phyloP scores from a whole-genome alignment of 768 basidiomycete genomes.

The Termitomyces sp. region DNA sequence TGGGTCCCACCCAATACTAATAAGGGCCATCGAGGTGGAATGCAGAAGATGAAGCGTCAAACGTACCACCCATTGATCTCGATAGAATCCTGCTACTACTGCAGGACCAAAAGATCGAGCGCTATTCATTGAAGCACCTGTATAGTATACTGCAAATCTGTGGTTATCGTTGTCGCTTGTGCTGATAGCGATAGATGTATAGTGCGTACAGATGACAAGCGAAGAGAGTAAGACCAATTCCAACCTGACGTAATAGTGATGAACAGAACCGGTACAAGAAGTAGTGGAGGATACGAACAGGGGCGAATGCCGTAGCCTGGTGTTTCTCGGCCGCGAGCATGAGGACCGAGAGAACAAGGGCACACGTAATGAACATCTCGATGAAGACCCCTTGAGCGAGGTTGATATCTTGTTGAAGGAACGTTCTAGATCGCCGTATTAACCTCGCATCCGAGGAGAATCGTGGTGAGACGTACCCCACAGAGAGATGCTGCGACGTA shows the following conservation, averaged over 20 bases:
- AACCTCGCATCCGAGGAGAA: constrained; percentile 4
- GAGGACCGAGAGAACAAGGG: constrained; percentile 56
- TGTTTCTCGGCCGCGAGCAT: constrained; percentile 75
- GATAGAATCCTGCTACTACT: constrained; percentile 54
- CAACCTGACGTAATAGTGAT: constrained; percentile 32
- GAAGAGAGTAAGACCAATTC: constrained; percentile 63
- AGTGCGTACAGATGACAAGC: constrained; percentile 49
- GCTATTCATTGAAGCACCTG: constrained; percentile 64
- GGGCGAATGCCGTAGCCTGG: constrained; percentile 57
- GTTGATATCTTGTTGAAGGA: constrained; percentile 40
- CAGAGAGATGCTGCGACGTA: constrained; percentile 47
- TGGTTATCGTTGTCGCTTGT: background rate
- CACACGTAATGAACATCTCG: constrained; percentile 64
- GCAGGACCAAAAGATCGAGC: constrained; percentile 70
- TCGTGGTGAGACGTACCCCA: constrained; percentile 36
- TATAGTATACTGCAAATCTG: constrained; percentile 58
- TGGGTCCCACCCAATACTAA: constrained; percentile 70
- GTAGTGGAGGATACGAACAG: constrained; percentile 29
- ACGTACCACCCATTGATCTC: constrained; percentile 59
- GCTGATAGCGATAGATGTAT: background rate
- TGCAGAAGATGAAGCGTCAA: background rate
- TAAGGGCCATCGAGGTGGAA: constrained; percentile 1
- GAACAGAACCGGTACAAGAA: background rate
- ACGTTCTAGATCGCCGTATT: constrained; percentile 33
- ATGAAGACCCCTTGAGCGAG: constrained; percentile 59